phyloP scores from a whole-genome alignment of 192 early-diverging fungal genomes.

The Coemansia sp. region DNA sequence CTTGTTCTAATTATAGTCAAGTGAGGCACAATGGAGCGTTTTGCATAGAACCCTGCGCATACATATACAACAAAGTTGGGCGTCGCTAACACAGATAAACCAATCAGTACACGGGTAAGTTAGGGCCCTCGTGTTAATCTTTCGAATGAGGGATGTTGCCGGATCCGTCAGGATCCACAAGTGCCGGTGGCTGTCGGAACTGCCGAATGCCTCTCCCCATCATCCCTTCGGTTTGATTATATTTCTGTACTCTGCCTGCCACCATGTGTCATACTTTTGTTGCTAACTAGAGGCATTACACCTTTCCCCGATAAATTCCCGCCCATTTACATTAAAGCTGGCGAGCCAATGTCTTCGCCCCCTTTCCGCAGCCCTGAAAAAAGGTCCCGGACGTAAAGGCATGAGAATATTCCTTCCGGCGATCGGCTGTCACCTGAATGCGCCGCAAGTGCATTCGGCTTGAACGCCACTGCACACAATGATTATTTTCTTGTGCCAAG shows the following conservation, averaged over 20 bases:
- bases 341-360: no score
- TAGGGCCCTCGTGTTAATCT: background rate
- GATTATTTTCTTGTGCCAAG: background rate
- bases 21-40: background rate
- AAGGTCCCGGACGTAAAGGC: background rate
- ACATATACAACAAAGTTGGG: background rate
- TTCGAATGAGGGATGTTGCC: background rate
- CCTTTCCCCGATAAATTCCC: no score
- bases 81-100: background rate
- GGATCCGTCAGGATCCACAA: background rate
- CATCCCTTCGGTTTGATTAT: background rate
- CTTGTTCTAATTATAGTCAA: background rate
- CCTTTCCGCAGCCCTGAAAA: background rate
- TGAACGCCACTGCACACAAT: constrained; percentile 3
- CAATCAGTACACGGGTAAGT: background rate
- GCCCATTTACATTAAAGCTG: no score
- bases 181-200: background rate
- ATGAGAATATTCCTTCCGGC: background rate
- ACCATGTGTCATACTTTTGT: no score
- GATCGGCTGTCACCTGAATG: constrained; percentile 3
- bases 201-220: background rate
- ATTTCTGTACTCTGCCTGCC: background rate
- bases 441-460: background rate
- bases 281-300: no score
- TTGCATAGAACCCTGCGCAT: background rate